Conservation (phyloP, 129 eudicot species). For the Scalesia atractyloides region DNA sequence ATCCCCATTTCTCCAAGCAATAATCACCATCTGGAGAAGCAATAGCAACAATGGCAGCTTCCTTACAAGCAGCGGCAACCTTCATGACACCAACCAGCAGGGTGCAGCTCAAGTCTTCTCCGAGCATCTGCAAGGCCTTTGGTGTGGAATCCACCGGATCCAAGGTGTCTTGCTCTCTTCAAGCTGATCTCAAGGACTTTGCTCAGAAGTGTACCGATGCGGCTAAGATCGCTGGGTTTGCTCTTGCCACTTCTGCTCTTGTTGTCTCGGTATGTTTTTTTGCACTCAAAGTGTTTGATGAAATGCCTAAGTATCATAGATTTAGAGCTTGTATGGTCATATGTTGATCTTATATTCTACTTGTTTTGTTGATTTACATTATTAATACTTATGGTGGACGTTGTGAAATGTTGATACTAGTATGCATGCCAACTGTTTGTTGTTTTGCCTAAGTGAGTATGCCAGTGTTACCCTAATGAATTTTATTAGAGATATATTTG, state of each 20-base stretch:
- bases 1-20: slow-evolving; percentile 37
- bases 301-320: not conserved
- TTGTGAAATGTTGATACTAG: too few relatives aligned
- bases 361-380: too few relatives aligned
- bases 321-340: not conserved
- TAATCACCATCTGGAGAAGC: not conserved
- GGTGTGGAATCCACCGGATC: slow-evolving; percentile 51
- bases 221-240: slow-evolving; percentile 89
- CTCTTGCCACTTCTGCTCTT: slow-evolving; percentile 92
- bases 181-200: slow-evolving; percentile 72
- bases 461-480: not conserved
- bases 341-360: not conserved
- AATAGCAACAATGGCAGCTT: slow-evolving; percentile 59
- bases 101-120: slow-evolving; percentile 56
- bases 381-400: too few relatives aligned
- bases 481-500: not conserved
- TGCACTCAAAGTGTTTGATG: slow-evolving; percentile 18
- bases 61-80: slow-evolving; percentile 76
- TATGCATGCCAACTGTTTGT: slow-evolving; percentile 14
- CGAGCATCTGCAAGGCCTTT: slow-evolving; percentile 58
- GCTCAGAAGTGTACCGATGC: slow-evolving; percentile 77
- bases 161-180: slow-evolving; percentile 73
- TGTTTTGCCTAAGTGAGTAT: not conserved
- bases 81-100: slow-evolving; percentile 59
- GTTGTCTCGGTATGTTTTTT: slow-evolving; percentile 62